phyloP scores from a whole-genome alignment of 805 yeast genomes.

The Suhomyces xylopsoci region DNA sequence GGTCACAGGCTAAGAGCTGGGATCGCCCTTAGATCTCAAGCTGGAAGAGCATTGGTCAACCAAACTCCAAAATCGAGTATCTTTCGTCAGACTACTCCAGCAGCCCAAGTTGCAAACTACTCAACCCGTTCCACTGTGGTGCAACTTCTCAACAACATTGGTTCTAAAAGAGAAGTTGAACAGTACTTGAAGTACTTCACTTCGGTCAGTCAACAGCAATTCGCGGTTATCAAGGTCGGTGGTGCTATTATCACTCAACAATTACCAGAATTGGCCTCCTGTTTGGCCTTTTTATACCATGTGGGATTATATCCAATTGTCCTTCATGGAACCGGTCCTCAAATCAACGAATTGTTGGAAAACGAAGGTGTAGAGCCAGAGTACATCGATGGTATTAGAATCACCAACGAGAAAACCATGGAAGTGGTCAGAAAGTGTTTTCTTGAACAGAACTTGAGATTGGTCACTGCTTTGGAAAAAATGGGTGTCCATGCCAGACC shows the following conservation, averaged over 20 bases:
- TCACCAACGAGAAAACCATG: slow-evolving; percentile 94
- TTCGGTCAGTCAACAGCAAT: slow-evolving; percentile 92
- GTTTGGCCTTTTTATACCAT: slow-evolving; percentile 93
- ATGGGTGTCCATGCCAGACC: slow-evolving; percentile 99
- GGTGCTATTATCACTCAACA: slow-evolving; percentile 98
- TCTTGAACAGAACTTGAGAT: slow-evolving; percentile 88
- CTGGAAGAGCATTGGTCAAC: neutral
- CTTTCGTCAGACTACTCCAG: slow-evolving; percentile 2
- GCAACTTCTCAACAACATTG: slow-evolving; percentile 91
- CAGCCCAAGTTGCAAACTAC: slow-evolving; percentile 10
- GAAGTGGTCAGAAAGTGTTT: slow-evolving; percentile 93
- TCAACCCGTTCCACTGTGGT: slow-evolving; percentile 94
- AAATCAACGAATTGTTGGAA: slow-evolving; percentile 90
- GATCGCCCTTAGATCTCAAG: slow-evolving; percentile 3
- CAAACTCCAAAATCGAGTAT: neutral
- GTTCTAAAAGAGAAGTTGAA: slow-evolving; percentile 96
- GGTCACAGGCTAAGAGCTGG: slow-evolving; percentile 1
- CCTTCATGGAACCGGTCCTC: slow-evolving; percentile 98
- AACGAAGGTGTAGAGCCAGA: slow-evolving; percentile 94
- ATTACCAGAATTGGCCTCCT: slow-evolving; percentile 87
- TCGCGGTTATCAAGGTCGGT: slow-evolving; percentile 98
- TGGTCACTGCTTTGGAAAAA: slow-evolving; percentile 93
- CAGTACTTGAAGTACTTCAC: slow-evolving; percentile 96
- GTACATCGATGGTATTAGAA: slow-evolving; percentile 93
- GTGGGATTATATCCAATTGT: slow-evolving; percentile 97